Percentiles rank a stretch among this genome's conserved stretches.
phyloP scores from a whole-genome alignment of 169 alveolate species.

The Eimeria maxima region DNA sequence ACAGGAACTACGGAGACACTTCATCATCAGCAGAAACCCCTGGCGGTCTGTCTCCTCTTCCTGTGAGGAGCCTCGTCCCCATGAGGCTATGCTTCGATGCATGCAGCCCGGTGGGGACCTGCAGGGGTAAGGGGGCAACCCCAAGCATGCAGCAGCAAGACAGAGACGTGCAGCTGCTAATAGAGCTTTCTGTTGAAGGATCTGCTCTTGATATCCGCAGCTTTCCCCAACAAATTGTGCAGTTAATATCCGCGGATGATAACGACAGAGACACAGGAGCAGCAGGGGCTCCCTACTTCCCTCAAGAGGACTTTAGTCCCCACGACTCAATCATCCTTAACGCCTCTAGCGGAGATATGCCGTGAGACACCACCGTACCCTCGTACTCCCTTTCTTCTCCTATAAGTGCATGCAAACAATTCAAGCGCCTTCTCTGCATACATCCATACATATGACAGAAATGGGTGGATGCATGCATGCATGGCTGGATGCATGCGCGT shows the following conservation, averaged over 20 bases:
- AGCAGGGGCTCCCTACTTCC: background rate
- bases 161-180: conserved; percentile 2
- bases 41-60: background rate
- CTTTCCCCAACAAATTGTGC: conserved; percentile 43
- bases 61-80: background rate
- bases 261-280: background rate
- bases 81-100: background rate
- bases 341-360: conserved; percentile 44
- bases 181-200: background rate
- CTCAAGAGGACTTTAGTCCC: conserved; percentile 34
- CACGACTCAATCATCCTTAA: conserved; percentile 62
- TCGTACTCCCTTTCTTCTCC: too few relatives aligned
- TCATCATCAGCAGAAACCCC: background rate
- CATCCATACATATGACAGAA: background rate
- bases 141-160: background rate
- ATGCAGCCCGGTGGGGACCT: background rate
- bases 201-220: conserved; percentile 47
- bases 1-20: background rate
- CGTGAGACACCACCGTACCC: background rate
- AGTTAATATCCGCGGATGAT: conserved; percentile 19
- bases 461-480: conserved; percentile 2
- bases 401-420: background rate
- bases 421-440: too few relatives aligned
- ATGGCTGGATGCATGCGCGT: background rate
- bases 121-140: background rate